These are phyloP conservation scores for Cinnamomum micranthum DNA, from an alignment of 164 flowering plant species.

Conservation along the genomic window DNA sequence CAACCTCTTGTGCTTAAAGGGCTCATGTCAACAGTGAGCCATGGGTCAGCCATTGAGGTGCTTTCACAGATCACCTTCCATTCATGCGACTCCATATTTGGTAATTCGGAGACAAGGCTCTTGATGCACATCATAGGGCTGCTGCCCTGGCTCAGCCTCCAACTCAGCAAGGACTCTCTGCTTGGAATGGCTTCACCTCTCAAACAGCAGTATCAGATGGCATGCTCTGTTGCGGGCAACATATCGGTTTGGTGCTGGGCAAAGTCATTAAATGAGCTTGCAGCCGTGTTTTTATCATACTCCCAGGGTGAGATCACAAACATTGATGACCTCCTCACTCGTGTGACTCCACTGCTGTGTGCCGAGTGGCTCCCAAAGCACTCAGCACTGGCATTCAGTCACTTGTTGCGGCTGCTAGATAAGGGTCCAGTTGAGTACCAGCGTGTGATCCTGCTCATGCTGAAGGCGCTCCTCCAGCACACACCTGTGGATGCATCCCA, in stretches of 20 bases:
- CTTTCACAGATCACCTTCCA: conserved; percentile 79
- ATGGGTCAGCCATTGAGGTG: conserved; percentile 79
- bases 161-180: conserved; percentile 59
- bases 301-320: conserved; percentile 72
- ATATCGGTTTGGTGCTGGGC: conserved; percentile 80
- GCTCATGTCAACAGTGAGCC: conserved; percentile 85
- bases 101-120: conserved; percentile 83
- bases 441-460: conserved; percentile 83
- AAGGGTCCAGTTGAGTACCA: conserved; percentile 93
- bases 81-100: conserved; percentile 94
- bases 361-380: conserved; percentile 95
- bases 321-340: conserved; percentile 64
- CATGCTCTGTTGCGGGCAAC: conserved; percentile 80
- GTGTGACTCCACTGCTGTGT: conserved; percentile 80
- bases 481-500: conserved; percentile 96
- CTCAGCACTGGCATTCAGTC: conserved; percentile 95
- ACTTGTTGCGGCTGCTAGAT: conserved; percentile 76
- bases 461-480: conserved; percentile 91
- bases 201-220: conserved; percentile 72
- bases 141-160: conserved; percentile 97
- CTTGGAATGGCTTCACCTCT: conserved; percentile 58
- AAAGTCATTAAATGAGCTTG: conserved; percentile 73
- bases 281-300: conserved; percentile 71
- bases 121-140: conserved; percentile 92
- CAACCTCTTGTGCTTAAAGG: conserved; percentile 99